Evolutionary conservation across 305 asterid species (phyloP), one percentile per base, ranked within the genome.

Genomic region (Fraxinus baroniana): DNA sequence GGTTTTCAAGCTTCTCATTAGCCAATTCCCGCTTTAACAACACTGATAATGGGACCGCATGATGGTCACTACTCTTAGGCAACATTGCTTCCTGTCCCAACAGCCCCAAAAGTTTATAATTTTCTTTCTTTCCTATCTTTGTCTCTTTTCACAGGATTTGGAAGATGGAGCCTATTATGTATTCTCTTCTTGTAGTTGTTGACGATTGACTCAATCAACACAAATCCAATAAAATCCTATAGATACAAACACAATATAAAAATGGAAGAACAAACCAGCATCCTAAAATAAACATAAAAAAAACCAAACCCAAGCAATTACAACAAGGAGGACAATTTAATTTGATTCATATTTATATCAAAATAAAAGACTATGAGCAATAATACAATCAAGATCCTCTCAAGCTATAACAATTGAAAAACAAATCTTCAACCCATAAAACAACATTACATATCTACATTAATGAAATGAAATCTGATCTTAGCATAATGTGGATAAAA

Each of bases 21-120:
- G 97, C 99, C 88, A 92, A 87, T 84, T 95, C 99, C 76, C 98
- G 90, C 89, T 94, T 95, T 78, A 95, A 85, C 94, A 95, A 87
- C 80, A 94, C 94, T 33, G 98, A 95, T 82, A 95, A 90, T 64
- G 99, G 97, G 87, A 95, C 91, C 79, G 94, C 88, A 24, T 92
- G 97, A 89, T 91, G 96, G 83, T 93, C 98, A 84, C 92, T 92
- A 80, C 83, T 81, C 88, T 90, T 94, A n/a, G 93, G 76, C 92
- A 90, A 90, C 98, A 95, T 95, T 83, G 85, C 90, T 85, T 84
- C 76, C 72, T 77, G 76, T 79, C 82, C 86, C 84, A 79, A 82
- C 35, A 84, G 75, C 77, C 77, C 82, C 17, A 66, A 83, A 82
- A 62, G 86, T 46, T 46, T 66, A 41, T 80, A 86, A 80, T 85